Base-by-base conservation (phyloP, 495 filamentous ascomycete species). In the Lindgomyces ingoldianus region DNA sequence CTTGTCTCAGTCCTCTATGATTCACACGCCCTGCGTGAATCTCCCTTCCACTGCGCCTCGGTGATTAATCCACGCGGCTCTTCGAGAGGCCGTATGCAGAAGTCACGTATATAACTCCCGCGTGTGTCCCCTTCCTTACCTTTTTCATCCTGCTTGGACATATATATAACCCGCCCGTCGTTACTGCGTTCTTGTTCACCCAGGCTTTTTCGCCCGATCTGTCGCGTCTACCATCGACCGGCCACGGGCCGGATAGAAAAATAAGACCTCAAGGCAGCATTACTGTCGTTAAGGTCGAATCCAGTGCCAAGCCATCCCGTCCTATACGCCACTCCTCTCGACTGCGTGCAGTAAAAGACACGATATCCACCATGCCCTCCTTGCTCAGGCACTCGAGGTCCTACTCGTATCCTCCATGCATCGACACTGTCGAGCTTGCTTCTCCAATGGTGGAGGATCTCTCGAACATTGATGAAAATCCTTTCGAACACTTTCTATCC, bases 401-500 rank as follows among this genome's bases (percentile, higher is more conserved):
- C 36, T 71, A 76, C 63, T 78, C 76, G 18, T 78, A 74, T 74
- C 57, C 64, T 62, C 65, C 68, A 36, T 65, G 60, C 63, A 51
- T 66, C 54, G 49, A 64, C 39, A 64, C 11, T 33, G 47, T 60
- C 24, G 58, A 60, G 33, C 67, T 62, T 52, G 51, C 29, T 24
- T 59, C 58, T 48, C 12, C 70, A 1, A 21, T 48, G 4, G 58
- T 63, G 22, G n/a, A 24, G 30, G 56, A 61, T 19, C 59, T 72
- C 30, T 48, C 71, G 21, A 57, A 71, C 41, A 73, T 78, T 33
- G 76, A 78, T 39, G 60, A 75, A 46, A 69, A 78, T 46, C 76
- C 76, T 2, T 77, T 76, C 44, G 67, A 74, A 19, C 73, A 75
- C 57, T 78, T 78, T 65, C 60, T 78, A 8, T 75, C 73, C 14